Conservation (phyloP, 768 basidiomycete genomes). For the Crassisporium funariophilum region DNA sequence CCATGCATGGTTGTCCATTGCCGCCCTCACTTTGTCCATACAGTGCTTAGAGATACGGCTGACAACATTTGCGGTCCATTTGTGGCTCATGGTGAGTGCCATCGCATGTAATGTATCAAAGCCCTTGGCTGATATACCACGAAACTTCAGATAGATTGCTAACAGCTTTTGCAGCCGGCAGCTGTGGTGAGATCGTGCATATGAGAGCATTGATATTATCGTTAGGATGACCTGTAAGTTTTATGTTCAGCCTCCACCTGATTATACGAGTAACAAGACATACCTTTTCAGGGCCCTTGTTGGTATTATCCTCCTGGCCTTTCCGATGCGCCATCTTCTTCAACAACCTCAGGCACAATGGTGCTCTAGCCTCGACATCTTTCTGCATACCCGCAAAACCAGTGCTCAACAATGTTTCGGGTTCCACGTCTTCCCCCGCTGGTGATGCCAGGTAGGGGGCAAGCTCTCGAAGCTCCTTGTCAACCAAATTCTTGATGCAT, state of each 20-base stretch:
- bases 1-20: slow-evolving; percentile 30
- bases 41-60: slow-evolving; percentile 25
- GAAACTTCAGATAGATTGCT: slow-evolving; percentile 38
- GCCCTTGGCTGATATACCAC: slow-evolving; percentile 37
- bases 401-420: neutral
- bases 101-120: slow-evolving; percentile 39
- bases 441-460: slow-evolving; percentile 1
- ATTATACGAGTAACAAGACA: neutral
- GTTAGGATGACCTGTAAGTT: slow-evolving; percentile 25
- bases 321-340: neutral
- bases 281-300: slow-evolving; percentile 26
- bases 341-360: slow-evolving; percentile 4
- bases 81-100: slow-evolving; percentile 42
- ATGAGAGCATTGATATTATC: slow-evolving; percentile 29
- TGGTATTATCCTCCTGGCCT: slow-evolving; percentile 1
- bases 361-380: neutral
- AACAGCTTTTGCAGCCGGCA: slow-evolving; percentile 31
- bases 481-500: slow-evolving; percentile 11
- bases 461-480: slow-evolving; percentile 17
- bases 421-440: slow-evolving; percentile 3
- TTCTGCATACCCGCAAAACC: neutral
- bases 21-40: slow-evolving; percentile 23
- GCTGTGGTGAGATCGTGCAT: slow-evolving; percentile 26
- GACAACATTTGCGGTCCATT: slow-evolving; percentile 32
- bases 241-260: neutral